Conservation (phyloP, 495 filamentous ascomycete genomes). For the Xylaria cubensis region DNA sequence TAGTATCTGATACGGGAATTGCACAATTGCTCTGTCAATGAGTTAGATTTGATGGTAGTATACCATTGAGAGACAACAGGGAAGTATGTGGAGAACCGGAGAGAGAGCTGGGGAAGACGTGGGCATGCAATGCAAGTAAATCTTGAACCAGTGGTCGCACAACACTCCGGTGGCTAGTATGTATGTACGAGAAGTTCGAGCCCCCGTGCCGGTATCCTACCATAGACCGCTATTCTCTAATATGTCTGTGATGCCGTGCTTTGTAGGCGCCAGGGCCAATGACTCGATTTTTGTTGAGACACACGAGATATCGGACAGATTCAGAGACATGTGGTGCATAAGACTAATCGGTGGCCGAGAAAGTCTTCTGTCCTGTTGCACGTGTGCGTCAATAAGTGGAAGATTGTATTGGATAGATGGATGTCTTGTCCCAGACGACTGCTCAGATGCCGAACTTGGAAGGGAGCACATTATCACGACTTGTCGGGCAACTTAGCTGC, state of each 20-base stretch:
- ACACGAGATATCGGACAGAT: constrained; percentile 13
- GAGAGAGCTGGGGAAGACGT: constrained; percentile 5
- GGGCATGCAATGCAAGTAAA: constrained; percentile 18
- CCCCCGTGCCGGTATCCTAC: constrained; percentile 3
- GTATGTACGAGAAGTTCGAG: background rate
- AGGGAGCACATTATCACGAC: constrained; percentile 10
- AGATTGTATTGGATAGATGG: background rate
- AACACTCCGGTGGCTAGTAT: constrained; percentile 1
- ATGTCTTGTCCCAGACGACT: background rate
- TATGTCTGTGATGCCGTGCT: background rate
- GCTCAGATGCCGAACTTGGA: background rate
- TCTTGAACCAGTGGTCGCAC: constrained; percentile 3
- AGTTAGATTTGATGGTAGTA: too few relatives aligned
- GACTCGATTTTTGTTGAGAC: background rate
- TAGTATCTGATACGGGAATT: constrained; percentile 18
- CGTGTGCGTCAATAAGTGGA: background rate
- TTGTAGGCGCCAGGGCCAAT: background rate
- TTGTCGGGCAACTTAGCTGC: constrained; percentile 10
- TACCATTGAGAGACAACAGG: too few relatives aligned
- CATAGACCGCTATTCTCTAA: background rate
- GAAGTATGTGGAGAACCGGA: background rate
- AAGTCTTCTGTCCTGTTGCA: background rate
- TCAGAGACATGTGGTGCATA: background rate
- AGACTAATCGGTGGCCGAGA: background rate
- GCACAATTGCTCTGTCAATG: background rate